These are phyloP conservation scores for Pavlovales sp. DNA, from an alignment of 208 protist species.

Conservation along the genomic window DNA sequence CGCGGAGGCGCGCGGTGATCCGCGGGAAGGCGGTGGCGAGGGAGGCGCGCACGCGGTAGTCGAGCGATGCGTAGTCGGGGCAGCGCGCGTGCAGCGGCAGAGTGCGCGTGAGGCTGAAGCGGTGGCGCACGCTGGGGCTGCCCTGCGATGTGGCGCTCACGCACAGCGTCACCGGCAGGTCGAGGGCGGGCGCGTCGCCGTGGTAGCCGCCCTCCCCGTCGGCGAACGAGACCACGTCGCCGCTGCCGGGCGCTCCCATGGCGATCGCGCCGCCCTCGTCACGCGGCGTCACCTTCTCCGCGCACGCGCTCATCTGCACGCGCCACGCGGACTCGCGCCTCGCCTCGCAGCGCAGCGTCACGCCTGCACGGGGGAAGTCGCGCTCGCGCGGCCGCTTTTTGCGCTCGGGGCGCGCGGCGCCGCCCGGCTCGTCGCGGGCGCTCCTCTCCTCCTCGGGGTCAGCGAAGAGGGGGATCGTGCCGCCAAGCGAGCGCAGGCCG, in stretches of 20 bases:
- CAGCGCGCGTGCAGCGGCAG: background rate
- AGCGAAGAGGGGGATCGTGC: background rate
- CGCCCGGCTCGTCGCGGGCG: too few relatives aligned
- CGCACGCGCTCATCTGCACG: background rate
- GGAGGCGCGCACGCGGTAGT: background rate
- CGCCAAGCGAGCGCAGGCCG: background rate
- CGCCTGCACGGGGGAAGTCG: background rate
- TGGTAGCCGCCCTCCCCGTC: background rate
- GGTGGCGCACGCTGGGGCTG: background rate
- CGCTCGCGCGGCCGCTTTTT: too few relatives aligned
- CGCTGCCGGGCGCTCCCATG: too few relatives aligned
- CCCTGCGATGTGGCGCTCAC: background rate
- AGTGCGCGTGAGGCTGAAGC: background rate
- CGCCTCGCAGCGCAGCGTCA: background rate
- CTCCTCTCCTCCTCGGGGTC: background rate
- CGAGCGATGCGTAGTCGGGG: background rate
- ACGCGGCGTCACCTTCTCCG: background rate
- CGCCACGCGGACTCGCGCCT: background rate
- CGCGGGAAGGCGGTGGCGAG: background rate
- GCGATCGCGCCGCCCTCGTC: too few relatives aligned
- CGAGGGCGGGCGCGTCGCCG: background rate
- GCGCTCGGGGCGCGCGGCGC: too few relatives aligned
- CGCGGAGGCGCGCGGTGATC: background rate
- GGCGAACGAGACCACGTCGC: too few relatives aligned
- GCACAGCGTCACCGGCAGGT: background rate